A percentile compares a stretch with the other conserved stretches of the same genome.
phyloP scores from a whole-genome alignment of 306 rosid genomes.

The Cicer bijugum region DNA sequence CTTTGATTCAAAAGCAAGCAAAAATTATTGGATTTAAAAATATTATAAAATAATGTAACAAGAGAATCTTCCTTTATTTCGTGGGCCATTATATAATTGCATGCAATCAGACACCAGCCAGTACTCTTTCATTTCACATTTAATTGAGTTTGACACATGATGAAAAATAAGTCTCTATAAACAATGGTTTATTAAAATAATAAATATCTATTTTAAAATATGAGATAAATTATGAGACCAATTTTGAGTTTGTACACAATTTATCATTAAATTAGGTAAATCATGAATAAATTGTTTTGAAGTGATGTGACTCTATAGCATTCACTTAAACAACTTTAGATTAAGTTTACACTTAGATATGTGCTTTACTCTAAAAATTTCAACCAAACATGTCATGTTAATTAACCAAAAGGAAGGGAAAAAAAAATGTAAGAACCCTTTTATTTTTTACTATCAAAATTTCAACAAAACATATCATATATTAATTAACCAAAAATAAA shows the following conservation, averaged over 20 bases:
- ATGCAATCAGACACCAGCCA: slow-evolving; percentile 33
- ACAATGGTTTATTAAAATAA: too few relatives aligned
- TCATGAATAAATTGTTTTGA: too few relatives aligned
- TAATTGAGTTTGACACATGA: neutral
- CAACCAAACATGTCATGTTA: slow-evolving; percentile 30
- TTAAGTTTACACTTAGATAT: too few relatives aligned
- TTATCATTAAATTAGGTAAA: too few relatives aligned
- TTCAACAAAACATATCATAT: slow-evolving; percentile 35
- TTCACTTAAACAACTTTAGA: too few relatives aligned
- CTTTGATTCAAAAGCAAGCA: slow-evolving; percentile 53
- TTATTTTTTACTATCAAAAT: slow-evolving; percentile 57
- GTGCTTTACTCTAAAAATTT: neutral
- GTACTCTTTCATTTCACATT: neutral
- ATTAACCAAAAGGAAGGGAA: slow-evolving; percentile 1
- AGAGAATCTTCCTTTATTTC: slow-evolving; percentile 48
- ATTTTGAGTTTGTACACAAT: too few relatives aligned
- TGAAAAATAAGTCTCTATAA: too few relatives aligned
- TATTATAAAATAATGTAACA: neutral
- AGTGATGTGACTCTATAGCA: too few relatives aligned
- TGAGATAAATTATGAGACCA: too few relatives aligned
- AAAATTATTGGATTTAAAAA: slow-evolving; percentile 26
- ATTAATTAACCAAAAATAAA: slow-evolving; percentile 3
- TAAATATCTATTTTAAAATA: too few relatives aligned
- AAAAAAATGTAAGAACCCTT: slow-evolving; percentile 36
- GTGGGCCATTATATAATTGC: slow-evolving; percentile 41